Base-by-base conservation (phyloP, 2,329 filamentous ascomycete species). In the Penicillium sp. region DNA sequence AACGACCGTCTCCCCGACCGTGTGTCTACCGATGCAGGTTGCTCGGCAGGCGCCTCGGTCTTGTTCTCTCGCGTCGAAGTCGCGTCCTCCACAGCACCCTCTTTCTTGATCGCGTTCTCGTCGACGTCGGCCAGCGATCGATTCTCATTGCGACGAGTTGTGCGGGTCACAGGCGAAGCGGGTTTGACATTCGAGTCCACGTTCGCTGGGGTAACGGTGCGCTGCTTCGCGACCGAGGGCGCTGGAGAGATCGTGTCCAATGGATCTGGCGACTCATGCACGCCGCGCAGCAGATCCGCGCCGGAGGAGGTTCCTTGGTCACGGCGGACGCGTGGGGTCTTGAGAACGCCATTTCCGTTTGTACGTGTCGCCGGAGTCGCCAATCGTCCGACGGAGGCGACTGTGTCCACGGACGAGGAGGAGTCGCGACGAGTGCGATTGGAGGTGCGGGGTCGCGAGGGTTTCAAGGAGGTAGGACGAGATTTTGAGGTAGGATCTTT, bases 1-100 rank as follows among this genome's bases (percentile, higher is more conserved):
- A 97, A 80, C 71, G 91, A 93, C 69, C 93, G 80, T 73, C 85
- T 89, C 65, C 90, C 87, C 38, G 55, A 53, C 19, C 50, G 52
- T 27, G 49, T 50, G 13, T 46, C 47, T 23, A 19, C 50, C 19
- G 50, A 50, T 38, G 55, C 45, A 45, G 51, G 43, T 50, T 61
- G 58, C n/a, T 60, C 59, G 17, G 50, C 50, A 31, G n/a, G 40
- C 35, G 19, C 31, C 12, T 58, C 58, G 29, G 41, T 56, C 37
- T 63, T 58, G 37, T 25, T 41, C 23, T 43, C 58, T 29, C 27
- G 56, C 17, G 58, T 45, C 37, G 53, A 29, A n/a, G 48, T 53
- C 40, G 43, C 45, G 35, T 40, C 37, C 6, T 17, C 41, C 23
- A 12, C 17, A 21, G 31, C 29, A 41, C 27, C 27, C 37, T 47